Evolutionary conservation across 2,329 filamentous ascomycete species (phyloP), one percentile per base, ranked within the genome.

Genomic region (Emericellopsis atlantica): DNA sequence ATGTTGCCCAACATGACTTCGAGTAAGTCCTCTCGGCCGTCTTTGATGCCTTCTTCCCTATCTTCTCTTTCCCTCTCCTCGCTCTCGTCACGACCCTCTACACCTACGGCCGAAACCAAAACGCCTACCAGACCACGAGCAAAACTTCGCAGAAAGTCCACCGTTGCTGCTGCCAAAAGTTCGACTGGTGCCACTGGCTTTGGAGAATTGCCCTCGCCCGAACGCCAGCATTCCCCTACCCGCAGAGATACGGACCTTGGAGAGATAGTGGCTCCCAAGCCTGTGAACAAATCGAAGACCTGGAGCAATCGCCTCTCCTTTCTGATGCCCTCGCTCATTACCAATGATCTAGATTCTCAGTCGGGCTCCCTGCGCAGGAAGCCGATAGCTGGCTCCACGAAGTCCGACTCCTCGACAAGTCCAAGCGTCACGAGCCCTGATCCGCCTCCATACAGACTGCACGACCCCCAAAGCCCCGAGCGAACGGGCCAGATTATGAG

Each of bases 11-110:
- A 51, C 49, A 67, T 67, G 64, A 59, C 63, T 55, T 65, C 64
- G 51, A 61, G 60, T 62, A 68, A 66, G 62, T 66, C 60, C 46
- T 55, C 59, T 50, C 55, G 60, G 53, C 56, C 58, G 40, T 54
- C 56, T 44, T 49, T 57, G 41, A 53, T 65, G 47, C 53, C 58
- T 48, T 54, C 57, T 49, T 57, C 57, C 43, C 45, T 57, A 46
- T 60, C 60, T 47, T 56, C 64, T 51, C 54, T 53, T 46, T 50
- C 52, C 43, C 44, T 57, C 36, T 53, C 51, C 40, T 45, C 44
- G 9, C 39, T 38, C 45, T 43, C 42, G 42, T 36, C 29, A 53
- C 43, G 52, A 55, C 36, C 49, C 29, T 22, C 36, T 18, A 33
- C 24, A 14, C 16, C 42, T 21, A 32, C 36, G 15, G 32, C 36